Conservation (phyloP, 768 basidiomycete species). For the Russula dissimulans region DNA sequence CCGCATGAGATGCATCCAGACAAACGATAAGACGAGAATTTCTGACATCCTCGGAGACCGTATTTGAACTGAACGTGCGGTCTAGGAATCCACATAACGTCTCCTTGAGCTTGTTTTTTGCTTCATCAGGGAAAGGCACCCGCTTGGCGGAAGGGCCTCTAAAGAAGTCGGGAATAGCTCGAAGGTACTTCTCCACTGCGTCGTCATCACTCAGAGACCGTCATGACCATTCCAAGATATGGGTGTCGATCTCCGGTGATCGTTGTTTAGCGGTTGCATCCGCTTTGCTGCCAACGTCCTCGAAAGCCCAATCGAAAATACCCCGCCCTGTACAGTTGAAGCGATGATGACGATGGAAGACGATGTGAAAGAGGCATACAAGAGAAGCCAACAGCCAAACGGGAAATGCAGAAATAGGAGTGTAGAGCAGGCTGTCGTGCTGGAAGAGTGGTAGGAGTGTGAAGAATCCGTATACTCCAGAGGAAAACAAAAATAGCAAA, state of each 20-base stretch:
- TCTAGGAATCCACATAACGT: conserved; percentile 3
- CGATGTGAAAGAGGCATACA: not conserved
- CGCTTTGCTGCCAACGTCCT: not conserved
- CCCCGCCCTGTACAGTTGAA: fast-evolving
- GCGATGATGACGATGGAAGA: not conserved
- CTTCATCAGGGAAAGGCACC: not conserved
- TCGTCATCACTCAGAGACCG: not conserved
- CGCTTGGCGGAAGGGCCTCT: not conserved
- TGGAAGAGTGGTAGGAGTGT: not conserved
- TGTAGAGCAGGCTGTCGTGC: not conserved
- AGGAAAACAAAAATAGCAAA: not conserved
- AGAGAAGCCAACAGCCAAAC: not conserved
- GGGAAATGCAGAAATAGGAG: not conserved
- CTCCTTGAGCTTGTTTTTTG: not conserved
- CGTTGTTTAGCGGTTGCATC: not conserved
- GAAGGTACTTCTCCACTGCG: not conserved
- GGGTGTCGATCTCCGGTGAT: not conserved
- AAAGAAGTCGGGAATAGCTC: not conserved
- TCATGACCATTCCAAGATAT: not conserved
- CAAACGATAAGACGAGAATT: not conserved
- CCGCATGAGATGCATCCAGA: not conserved
- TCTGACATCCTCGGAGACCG: not conserved
- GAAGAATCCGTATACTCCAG: not conserved
- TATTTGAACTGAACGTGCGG: not conserved
- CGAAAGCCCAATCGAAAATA: not conserved